These are phyloP conservation scores for Suillus tomentosus DNA, from an alignment of 768 basidiomycete genomes.

Conservation along the genomic window DNA sequence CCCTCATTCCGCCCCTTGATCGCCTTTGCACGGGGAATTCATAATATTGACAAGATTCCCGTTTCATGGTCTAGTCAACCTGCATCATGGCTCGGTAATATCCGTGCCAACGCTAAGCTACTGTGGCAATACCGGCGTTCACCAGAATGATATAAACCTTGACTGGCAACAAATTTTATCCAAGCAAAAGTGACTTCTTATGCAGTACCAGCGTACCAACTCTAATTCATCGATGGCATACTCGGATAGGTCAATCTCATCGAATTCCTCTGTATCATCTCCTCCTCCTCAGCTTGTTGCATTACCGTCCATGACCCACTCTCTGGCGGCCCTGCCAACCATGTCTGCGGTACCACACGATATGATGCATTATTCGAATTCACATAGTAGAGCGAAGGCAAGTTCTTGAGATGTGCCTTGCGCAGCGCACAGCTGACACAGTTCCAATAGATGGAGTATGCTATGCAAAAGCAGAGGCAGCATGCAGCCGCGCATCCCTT, in stretches of 20 bases:
- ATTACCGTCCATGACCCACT: constrained; percentile 36
- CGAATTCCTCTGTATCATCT: constrained; percentile 33
- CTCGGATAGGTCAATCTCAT: constrained; percentile 36
- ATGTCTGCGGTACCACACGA: constrained; percentile 34
- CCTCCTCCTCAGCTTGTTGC: constrained; percentile 31
- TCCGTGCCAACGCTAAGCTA: constrained; percentile 27
- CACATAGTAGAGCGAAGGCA: constrained; percentile 35
- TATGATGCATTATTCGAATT: constrained; percentile 34
- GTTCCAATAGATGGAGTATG: constrained; percentile 31
- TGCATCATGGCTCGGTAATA: constrained; percentile 38
- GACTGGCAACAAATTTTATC: constrained; percentile 11
- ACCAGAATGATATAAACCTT: constrained; percentile 30
- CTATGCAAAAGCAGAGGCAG: constrained; percentile 34
- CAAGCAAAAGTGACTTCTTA: constrained; percentile 22
- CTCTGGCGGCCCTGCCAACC: constrained; percentile 31
- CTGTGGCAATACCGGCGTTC: constrained; percentile 27
- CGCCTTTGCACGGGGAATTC: constrained; percentile 32
- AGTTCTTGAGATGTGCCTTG: constrained; percentile 8
- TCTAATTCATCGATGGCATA: constrained; percentile 36
- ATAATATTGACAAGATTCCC: constrained; percentile 34
- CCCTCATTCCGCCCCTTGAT: constrained; percentile 35
- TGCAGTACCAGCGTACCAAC: constrained; percentile 33
- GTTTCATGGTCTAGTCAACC: constrained; percentile 30
- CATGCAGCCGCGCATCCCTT: constrained; percentile 23
- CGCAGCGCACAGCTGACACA: constrained; percentile 13